Base-by-base conservation (phyloP, 768 basidiomycete species). In the Boletus subparvulus region DNA sequence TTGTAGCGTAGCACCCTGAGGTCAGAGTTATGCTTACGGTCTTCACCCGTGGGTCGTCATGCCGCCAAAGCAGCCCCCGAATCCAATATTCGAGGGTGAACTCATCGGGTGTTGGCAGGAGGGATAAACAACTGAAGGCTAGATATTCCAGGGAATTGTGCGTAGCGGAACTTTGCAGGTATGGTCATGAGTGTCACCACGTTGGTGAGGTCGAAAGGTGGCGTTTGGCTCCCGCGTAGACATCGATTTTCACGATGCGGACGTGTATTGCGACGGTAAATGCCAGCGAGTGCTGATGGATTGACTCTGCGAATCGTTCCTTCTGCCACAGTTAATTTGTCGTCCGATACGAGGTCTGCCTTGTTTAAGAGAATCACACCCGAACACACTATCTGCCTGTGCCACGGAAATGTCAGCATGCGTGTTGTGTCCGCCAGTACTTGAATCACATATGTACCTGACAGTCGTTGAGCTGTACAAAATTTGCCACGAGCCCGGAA, bases 331-430 rank as follows among this genome's bases (percentile, higher is more conserved):
- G 59, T 50, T 2, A 90, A 65, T 21, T 75, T 74, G 6, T 74
- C 70, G 1, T 79, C 58, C 1, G 79, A 65, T 17, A 84, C 86
- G 10, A 98, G 76, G 65, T 98, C 96, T 28, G 78, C 77, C 77
- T 99, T 99, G 79, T 99, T 99, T 30, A 99, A 75, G 28, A 99
- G 73, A 37, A 98, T 81, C 26, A 96, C 87, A 66, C 98, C 97
- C 26, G 96, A 87, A 37, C 86, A 88, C 1, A 92, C 96, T 46
- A 98, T 88, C 77, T 99, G 97, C 50, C 95, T 97, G 65, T n/a
- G 36, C 6, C 51, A 21, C 50, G n/a, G 42, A 53, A 44, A 47
- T 56, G 26, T 55, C 37, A 53, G 40, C 8, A 21, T n/a, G n/a
- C n/a, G n/a, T n/a, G n/a, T n/a, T n/a, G n/a, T n/a, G n/a, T n/a